A percentile compares a stretch with the other conserved stretches of the same genome.
phyloP scores from a whole-genome alignment of 176 grass and related monocot genomes.

The Aegilops bicornis region DNA sequence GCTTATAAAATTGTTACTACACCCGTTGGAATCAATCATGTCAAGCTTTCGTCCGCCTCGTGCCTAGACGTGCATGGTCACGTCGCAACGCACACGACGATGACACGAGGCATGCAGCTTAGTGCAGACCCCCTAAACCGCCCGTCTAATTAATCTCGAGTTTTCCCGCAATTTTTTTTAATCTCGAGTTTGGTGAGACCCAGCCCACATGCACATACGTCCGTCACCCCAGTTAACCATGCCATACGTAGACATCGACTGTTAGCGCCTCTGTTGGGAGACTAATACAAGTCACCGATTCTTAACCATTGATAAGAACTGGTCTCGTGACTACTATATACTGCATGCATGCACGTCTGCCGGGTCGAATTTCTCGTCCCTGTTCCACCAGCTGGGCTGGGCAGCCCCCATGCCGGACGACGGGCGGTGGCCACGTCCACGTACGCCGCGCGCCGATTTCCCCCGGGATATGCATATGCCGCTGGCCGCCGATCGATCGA shows the following conservation, averaged over 20 bases:
- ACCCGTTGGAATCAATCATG: background rate
- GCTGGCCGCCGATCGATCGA: background rate
- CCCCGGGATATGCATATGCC: background rate
- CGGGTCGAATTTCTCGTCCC: background rate
- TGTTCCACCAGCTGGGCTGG: background rate
- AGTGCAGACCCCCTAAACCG: background rate
- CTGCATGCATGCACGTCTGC: background rate
- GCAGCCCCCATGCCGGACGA: background rate
- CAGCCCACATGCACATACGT: background rate
- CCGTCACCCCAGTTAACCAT: background rate
- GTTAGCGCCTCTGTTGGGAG: background rate
- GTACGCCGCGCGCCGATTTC: background rate
- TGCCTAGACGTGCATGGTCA: constrained; percentile 25
- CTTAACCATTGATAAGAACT: background rate
- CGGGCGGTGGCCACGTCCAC: background rate
- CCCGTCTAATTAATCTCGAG: background rate
- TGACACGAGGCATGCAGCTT: background rate
- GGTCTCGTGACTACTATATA: background rate
- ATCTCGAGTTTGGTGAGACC: background rate
- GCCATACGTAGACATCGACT: background rate
- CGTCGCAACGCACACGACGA: constrained; percentile 18
- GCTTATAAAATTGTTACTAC: background rate
- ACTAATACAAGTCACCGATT: background rate
- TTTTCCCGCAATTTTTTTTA: background rate
- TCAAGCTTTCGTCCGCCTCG: background rate